These are phyloP conservation scores for Melaleuca alternifolia DNA, from an alignment of 345 rosid genomes.

Conservation along the genomic window DNA sequence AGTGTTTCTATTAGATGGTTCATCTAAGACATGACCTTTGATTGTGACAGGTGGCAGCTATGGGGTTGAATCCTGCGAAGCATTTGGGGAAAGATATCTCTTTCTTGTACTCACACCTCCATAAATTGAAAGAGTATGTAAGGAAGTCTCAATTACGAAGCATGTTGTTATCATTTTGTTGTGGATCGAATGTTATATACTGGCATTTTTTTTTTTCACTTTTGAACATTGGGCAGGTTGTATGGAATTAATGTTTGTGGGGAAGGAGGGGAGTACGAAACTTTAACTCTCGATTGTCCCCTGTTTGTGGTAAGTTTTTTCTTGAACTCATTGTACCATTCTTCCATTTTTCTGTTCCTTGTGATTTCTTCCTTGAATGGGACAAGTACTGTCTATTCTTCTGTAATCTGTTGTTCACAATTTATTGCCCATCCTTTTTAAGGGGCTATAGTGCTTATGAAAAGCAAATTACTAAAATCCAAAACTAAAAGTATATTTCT, in stretches of 20 bases:
- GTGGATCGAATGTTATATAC: background rate
- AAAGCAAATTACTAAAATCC: background rate
- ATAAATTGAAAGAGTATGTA: constrained; percentile 81
- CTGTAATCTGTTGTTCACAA: background rate
- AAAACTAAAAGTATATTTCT: background rate
- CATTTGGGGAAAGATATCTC: constrained; percentile 88
- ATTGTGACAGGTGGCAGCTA: constrained; percentile 70
- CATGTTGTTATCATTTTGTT: background rate
- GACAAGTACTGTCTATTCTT: background rate
- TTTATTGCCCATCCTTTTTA: background rate
- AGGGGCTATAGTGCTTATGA: background rate
- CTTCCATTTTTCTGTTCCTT: background rate
- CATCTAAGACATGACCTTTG: background rate
- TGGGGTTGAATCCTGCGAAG: constrained; percentile 81
- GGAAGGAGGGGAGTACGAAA: constrained; percentile 99
- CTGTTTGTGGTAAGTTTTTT: constrained; percentile 55
- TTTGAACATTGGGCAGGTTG: constrained; percentile 28
- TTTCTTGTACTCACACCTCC: constrained; percentile 53
- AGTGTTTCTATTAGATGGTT: background rate
- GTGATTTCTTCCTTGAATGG: background rate
- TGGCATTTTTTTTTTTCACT: background rate
- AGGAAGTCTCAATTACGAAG: background rate
- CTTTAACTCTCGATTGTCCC: constrained; percentile 91
- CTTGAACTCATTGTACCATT: background rate
- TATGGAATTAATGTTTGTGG: constrained; percentile 96